A percentile compares a stretch with the other conserved stretches of the same genome.
Evolutionary conservation across 352 stramenopile species (phyloP).

Genomic region (Phytopythium cucurbitacearum): DNA sequence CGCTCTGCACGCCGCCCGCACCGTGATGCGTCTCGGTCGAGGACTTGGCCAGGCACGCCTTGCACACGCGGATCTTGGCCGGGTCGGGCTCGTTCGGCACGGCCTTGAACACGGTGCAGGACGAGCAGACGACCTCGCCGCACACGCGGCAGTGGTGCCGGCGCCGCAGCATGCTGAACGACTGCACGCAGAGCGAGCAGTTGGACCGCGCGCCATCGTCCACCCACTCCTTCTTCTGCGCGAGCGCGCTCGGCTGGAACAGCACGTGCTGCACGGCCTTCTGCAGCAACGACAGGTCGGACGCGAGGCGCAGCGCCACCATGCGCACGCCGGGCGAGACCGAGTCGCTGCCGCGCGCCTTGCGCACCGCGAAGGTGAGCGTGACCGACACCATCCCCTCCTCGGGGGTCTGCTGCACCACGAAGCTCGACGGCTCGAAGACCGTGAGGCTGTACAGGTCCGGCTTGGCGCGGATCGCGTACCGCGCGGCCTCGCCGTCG

Average conservation of each 20-base stretch:
- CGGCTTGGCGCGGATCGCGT: conserved; percentile 62
- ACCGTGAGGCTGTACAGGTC: conserved; percentile 79
- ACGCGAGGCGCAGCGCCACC: conserved; percentile 55
- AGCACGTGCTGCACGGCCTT: conserved; percentile 63
- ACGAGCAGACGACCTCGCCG: conserved; percentile 81
- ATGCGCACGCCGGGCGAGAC: conserved; percentile 70
- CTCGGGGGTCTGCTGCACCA: conserved; percentile 68
- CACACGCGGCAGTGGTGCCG: conserved; percentile 86
- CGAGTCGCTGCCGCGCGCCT: conserved; percentile 56
- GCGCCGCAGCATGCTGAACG: conserved; percentile 76
- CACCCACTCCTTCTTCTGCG: conserved; percentile 77
- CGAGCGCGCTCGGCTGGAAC: conserved; percentile 58
- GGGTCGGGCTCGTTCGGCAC: conserved; percentile 50
- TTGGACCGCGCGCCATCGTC: conserved; percentile 68
- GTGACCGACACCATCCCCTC: conserved; percentile 64
- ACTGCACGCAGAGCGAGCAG: conserved; percentile 76
- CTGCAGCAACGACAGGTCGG: conserved; percentile 53
- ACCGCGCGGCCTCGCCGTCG: conserved; percentile 66
- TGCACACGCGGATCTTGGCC: conserved; percentile 73
- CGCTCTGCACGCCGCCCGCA: background rate
- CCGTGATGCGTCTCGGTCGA: conserved; percentile 16
- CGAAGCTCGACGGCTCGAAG: conserved; percentile 69
- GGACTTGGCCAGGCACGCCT: conserved; percentile 68
- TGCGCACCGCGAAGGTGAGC: conserved; percentile 75
- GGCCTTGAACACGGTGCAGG: conserved; percentile 76